These are phyloP conservation scores for Taphrina pruni DNA, from an alignment of 1,139 yeast species.

Conservation along the genomic window DNA sequence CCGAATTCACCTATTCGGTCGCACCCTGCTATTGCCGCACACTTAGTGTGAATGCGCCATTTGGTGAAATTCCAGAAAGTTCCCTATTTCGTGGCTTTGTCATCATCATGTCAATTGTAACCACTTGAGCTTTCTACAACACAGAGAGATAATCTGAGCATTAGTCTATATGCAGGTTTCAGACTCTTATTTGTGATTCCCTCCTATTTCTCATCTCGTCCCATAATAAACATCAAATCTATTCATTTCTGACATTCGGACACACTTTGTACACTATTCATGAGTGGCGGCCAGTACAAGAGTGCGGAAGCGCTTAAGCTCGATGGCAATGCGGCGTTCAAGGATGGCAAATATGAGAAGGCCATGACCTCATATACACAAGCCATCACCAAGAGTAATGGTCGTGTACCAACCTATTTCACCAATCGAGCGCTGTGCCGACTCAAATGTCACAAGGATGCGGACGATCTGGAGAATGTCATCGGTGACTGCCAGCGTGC, in stretches of 20 bases:
- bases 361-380: conserved; percentile 38
- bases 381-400: conserved; percentile 40
- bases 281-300: conserved; percentile 32
- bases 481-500: conserved; percentile 38
- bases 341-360: conserved; percentile 36
- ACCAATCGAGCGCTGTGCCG: conserved; percentile 38
- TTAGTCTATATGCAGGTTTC: not conserved
- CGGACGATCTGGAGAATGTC: conserved; percentile 27
- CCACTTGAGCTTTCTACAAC: not conserved
- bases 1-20: too few relatives aligned
- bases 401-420: conserved; percentile 31
- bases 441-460: conserved; percentile 1
- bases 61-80: not conserved
- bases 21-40: too few relatives aligned
- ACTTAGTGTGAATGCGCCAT: too few relatives aligned
- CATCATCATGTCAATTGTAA: not conserved
- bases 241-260: too few relatives aligned
- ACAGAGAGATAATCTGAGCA: not conserved
- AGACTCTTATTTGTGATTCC: not conserved
- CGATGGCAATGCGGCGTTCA: conserved; percentile 37
- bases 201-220: not conserved
- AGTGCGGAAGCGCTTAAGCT: conserved; percentile 35
- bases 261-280: not conserved
- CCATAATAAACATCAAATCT: too few relatives aligned
- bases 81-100: conserved; percentile 10